These are phyloP conservation scores for Lepidopterella palustris DNA, from an alignment of 495 filamentous ascomycete genomes.

Conservation along the genomic window DNA sequence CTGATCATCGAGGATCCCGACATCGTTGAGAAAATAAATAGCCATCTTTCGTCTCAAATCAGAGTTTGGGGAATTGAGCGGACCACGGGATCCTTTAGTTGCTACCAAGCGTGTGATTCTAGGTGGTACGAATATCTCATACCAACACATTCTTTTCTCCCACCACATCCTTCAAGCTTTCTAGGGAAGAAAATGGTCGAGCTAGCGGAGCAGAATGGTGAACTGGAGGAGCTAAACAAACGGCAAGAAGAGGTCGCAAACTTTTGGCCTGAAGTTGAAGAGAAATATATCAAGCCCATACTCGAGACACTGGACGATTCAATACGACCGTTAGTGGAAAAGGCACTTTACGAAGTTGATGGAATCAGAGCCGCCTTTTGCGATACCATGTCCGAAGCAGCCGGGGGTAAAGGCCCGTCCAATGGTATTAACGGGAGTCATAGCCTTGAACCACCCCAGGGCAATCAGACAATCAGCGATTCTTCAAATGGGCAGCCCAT, in stretches of 20 bases:
- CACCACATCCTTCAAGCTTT: constrained; percentile 80
- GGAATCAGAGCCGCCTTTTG: constrained; percentile 26
- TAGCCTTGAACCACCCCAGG: too few relatives aligned
- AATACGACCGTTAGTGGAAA: constrained; percentile 38
- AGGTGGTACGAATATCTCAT: constrained; percentile 95
- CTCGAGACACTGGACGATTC: constrained; percentile 48
- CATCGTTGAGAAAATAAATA: constrained; percentile 85
- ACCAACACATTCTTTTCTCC: constrained; percentile 82
- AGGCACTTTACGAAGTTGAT: constrained; percentile 39
- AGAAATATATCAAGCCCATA: constrained; percentile 67
- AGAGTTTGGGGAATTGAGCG: constrained; percentile 86
- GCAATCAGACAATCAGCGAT: too few relatives aligned
- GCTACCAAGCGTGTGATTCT: constrained; percentile 87
- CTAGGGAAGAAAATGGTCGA: constrained; percentile 72
- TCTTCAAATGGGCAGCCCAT: too few relatives aligned
- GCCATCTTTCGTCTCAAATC: constrained; percentile 75
- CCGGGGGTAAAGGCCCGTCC: not conserved
- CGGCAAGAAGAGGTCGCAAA: constrained; percentile 69
- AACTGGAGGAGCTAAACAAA: constrained; percentile 57
- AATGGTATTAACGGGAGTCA: not conserved
- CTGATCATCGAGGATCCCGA: constrained; percentile 88
- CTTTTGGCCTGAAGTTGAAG: constrained; percentile 77
- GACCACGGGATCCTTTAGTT: constrained; percentile 79
- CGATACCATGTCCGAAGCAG: not conserved
- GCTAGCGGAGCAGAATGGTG: constrained; percentile 61